A percentile compares a stretch with the other conserved stretches of the same genome.
These are phyloP conservation scores for Hura crepitans DNA, from an alignment of 441 rosid genomes.

Conservation along the genomic window DNA sequence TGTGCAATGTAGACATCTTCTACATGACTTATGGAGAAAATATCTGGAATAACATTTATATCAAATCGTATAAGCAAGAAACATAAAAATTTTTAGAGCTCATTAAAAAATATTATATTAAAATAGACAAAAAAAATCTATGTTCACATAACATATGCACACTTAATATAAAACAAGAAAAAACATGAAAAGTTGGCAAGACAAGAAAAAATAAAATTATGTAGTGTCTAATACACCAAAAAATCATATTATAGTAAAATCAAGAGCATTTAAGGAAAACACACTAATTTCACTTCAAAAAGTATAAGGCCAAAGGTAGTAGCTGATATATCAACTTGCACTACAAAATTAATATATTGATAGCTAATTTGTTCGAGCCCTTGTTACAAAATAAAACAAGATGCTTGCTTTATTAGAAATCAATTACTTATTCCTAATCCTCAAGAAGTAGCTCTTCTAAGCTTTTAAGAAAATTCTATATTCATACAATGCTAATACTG, in stretches of 20 bases:
- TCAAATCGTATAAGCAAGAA: constrained; percentile 9
- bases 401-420: not conserved
- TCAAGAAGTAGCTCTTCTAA: constrained; percentile 1
- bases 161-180: too few species aligned
- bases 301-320: too few species aligned
- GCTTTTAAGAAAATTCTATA: constrained; percentile 2
- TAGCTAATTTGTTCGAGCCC: too few species aligned
- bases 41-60: constrained; percentile 43
- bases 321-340: too few species aligned
- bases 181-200: too few species aligned
- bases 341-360: constrained; percentile 8
- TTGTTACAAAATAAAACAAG: not conserved
- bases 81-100: not conserved
- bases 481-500: not conserved
- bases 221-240: too few species aligned
- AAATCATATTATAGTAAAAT: too few species aligned
- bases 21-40: constrained; percentile 65
- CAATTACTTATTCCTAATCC: not conserved
- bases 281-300: too few species aligned
- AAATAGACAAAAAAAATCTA: not conserved
- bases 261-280: too few species aligned
- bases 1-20: constrained; percentile 70
- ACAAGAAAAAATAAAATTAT: too few species aligned
- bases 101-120: not conserved
- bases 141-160: constrained; percentile 1